phyloP scores from a whole-genome alignment of 106 monocot genomes.

The Triglochin maritima region DNA sequence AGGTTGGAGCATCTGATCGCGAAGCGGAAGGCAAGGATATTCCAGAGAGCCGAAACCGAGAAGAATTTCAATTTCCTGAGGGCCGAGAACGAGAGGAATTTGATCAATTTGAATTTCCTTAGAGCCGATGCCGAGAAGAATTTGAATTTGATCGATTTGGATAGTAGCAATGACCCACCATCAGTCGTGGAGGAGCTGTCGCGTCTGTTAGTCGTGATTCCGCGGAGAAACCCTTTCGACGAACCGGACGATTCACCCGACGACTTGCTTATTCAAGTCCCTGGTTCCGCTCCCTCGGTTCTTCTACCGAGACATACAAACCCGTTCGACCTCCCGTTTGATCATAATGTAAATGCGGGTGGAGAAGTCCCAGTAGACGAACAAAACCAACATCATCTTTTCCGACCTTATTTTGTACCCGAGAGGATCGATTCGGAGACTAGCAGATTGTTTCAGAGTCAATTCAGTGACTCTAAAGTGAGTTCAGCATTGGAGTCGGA shows the following conservation, averaged over 20 bases:
- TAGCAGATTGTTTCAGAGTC: constrained; percentile 1
- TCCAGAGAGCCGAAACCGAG: constrained; percentile 29
- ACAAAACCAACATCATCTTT: constrained; percentile 19
- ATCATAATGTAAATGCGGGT: constrained; percentile 12
- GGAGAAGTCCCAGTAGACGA: background rate
- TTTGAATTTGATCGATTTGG: constrained; percentile 63
- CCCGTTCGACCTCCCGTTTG: constrained; percentile 54
- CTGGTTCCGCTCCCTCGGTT: constrained; percentile 76
- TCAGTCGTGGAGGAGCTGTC: constrained; percentile 29
- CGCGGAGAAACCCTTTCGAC: constrained; percentile 64
- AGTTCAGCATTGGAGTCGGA: constrained; percentile 14
- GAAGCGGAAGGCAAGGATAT: constrained; percentile 38
- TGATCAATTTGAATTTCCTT: constrained; percentile 72
- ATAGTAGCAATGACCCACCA: constrained; percentile 26
- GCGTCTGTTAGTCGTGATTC: constrained; percentile 30
- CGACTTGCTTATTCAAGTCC: constrained; percentile 10
- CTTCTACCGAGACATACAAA: constrained; percentile 30
- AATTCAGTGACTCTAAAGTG: constrained; percentile 10
- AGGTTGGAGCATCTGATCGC: constrained; percentile 68
- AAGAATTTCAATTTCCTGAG: no score
- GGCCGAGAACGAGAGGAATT: no score
- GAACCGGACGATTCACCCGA: constrained; percentile 40
- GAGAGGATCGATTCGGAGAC: constrained; percentile 1
- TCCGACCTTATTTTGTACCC: constrained; percentile 17
- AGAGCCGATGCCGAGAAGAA: constrained; percentile 22